phyloP scores from a whole-genome alignment of 495 filamentous ascomycete species.

The Hypoxylon intermedium region DNA sequence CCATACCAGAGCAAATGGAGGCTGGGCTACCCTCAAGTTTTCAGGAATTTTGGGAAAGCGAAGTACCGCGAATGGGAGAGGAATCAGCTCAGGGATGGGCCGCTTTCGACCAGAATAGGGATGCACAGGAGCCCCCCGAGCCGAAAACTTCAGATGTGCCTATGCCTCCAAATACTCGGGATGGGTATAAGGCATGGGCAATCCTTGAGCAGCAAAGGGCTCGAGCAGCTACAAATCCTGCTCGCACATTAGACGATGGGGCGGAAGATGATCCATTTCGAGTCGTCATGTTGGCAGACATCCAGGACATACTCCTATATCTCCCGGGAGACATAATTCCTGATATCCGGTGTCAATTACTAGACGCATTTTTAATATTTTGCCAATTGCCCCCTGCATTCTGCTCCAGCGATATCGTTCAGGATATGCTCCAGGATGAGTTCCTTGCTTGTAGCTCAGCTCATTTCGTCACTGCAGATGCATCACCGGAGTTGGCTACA shows the following conservation, averaged over 20 bases:
- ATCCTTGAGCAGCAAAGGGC: constrained; percentile 61
- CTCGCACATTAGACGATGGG: constrained; percentile 67
- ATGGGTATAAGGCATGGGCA: constrained; percentile 65
- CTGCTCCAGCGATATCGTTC: constrained; percentile 17
- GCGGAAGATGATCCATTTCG: constrained; percentile 79
- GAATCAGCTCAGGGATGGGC: constrained; percentile 72
- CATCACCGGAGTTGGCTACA: constrained; percentile 4
- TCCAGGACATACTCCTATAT: constrained; percentile 66
- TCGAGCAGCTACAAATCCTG: constrained; percentile 62
- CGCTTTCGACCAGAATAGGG: constrained; percentile 51
- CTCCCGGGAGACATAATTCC: constrained; percentile 50
- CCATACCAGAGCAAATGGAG: constrained; percentile 32
- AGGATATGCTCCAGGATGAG: constrained; percentile 41
- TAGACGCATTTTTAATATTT: constrained; percentile 75
- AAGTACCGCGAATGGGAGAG: constrained; percentile 82
- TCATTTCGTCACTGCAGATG: constrained; percentile 4
- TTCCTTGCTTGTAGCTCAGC: constrained; percentile 43
- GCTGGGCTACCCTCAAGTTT: constrained; percentile 56
- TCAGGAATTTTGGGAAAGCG: constrained; percentile 84
- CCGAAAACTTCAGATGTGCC: constrained; percentile 31
- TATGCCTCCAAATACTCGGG: constrained; percentile 39
- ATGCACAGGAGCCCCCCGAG: constrained; percentile 47
- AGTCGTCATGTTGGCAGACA: constrained; percentile 79
- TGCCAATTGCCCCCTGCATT: constrained; percentile 67
- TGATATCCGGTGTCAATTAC: constrained; percentile 51